phyloP scores from a whole-genome alignment of 2,329 filamentous ascomycete genomes.

The Stylonectria norvegica region DNA sequence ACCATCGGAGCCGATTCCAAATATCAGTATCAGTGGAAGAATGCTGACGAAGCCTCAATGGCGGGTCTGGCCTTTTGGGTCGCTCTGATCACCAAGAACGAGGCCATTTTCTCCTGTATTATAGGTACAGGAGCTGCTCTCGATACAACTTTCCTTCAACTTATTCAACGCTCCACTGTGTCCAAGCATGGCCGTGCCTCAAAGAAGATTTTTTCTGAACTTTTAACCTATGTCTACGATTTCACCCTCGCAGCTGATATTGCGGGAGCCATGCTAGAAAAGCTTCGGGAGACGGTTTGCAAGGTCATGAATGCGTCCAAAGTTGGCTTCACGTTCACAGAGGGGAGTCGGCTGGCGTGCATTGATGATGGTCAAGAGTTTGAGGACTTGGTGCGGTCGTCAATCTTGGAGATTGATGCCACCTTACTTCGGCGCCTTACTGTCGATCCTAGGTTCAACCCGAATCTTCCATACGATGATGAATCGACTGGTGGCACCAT shows the following conservation, averaged over 20 bases:
- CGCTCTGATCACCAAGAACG: conserved; percentile 21
- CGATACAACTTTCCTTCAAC: conserved; percentile 14
- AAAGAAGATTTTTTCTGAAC: conserved; percentile 14
- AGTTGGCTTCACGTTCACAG: conserved; percentile 12
- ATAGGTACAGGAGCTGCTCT: conserved; percentile 13
- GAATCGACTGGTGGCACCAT: conserved; percentile 22
- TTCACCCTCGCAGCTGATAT: conserved; percentile 11
- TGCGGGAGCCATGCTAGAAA: not conserved
- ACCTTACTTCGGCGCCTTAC: conserved; percentile 26
- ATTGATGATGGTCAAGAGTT: conserved; percentile 22
- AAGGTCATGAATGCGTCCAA: conserved; percentile 15
- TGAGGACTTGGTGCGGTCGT: conserved; percentile 17
- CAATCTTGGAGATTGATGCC: conserved; percentile 26
- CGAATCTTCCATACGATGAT: conserved; percentile 19
- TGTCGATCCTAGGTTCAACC: conserved; percentile 31
- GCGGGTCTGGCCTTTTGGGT: conserved; percentile 27
- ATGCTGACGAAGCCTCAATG: conserved; percentile 17
- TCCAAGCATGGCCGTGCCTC: conserved; percentile 8
- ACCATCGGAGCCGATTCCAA: conserved; percentile 18
- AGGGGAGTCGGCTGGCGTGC: conserved; percentile 4
- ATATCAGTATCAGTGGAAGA: conserved; percentile 16
- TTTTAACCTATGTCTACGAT: conserved; percentile 25
- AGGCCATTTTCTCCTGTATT: conserved; percentile 23
- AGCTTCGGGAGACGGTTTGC: conserved; percentile 12
- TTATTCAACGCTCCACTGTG: conserved; percentile 15